A percentile compares a stretch with the other conserved stretches of the same genome.
Conservation (phyloP, 2,329 filamentous ascomycete genomes). For the Colletotrichum noveboracense region DNA sequence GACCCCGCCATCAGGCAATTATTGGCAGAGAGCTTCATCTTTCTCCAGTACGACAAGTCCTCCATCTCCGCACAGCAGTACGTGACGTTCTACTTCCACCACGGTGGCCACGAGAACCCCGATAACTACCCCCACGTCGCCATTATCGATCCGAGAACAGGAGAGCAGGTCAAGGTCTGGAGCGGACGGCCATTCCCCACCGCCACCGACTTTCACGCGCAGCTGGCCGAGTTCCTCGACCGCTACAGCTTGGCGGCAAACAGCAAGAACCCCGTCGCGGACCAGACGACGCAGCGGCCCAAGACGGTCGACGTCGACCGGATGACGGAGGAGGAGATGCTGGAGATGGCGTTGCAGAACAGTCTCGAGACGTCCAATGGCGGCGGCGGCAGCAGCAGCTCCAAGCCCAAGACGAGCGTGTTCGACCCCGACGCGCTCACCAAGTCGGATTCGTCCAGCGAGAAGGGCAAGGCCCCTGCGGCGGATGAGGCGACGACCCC, state of each 20-base stretch:
- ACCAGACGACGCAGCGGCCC: constrained; percentile 71
- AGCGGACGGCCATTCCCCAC: constrained; percentile 81
- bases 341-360: constrained; percentile 91
- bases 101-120: constrained; percentile 74
- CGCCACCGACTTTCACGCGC: constrained; percentile 82
- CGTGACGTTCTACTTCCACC: constrained; percentile 85
- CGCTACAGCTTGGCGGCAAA: constrained; percentile 88
- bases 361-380: constrained; percentile 67
- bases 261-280: constrained; percentile 92
- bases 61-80: constrained; percentile 81
- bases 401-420: constrained; percentile 55
- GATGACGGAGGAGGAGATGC: constrained; percentile 97
- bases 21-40: constrained; percentile 90
- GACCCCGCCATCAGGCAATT: constrained; percentile 79
- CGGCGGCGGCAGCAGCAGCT: constrained; percentile 34
- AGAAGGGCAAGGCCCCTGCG: constrained; percentile 51
- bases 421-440: constrained; percentile 90
- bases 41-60: constrained; percentile 91
- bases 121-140: constrained; percentile 95
- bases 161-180: constrained; percentile 97
- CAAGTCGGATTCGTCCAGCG: constrained; percentile 59
- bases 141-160: constrained; percentile 93
- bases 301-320: constrained; percentile 78
- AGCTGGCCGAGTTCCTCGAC: constrained; percentile 95
- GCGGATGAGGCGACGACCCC: constrained; percentile 20